Base-by-base conservation (phyloP, 2,329 filamentous ascomycete genomes). In the Pseudocercospora cruenta region DNA sequence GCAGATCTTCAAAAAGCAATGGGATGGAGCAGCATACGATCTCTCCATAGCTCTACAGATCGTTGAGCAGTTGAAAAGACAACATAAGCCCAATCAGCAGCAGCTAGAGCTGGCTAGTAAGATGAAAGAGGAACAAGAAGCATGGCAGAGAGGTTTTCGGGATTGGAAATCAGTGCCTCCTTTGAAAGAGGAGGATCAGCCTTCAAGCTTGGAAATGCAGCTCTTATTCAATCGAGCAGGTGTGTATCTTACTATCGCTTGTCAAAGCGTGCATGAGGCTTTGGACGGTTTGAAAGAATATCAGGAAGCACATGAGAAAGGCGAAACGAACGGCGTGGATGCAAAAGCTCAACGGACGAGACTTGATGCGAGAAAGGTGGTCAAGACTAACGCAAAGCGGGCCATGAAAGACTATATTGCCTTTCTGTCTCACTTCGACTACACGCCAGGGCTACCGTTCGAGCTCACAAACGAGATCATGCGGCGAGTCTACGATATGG, bases 341-440 rank as follows among this genome's bases (percentile, higher is more conserved):
- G 79, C 78, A 55, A 82, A 84, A 69, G 82, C 80, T 14, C 79
- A 82, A 45, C 76, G 76, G 28, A 80, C 77, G 60, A 81, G 85
- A 62, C 77, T 87, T 24, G 87, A 90, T 68, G 85, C 86, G 53
- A 85, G 90, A 53, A 93, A 91, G 76, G 80, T 85, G 26, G 89
- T 94, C 70, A 91, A 91, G 72, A 84, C 85, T 0, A 89, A 90
- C 78, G 92, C 92, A 3, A 94, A 92, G 78, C 86, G 89, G 63
- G 91, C 92, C 0, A 79, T 95, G 22, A 86, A 89, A 66, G 92
- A 95, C 78, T 93, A 91, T 75, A 82, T 89, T 72, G 82, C 86
- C 22, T 95, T 92, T 74, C 81, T 96, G 45, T 87, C 88, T 0
- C 83, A 88, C 66, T 89, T 95, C 69, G 90, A 95, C 73, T 95